A percentile compares a stretch with the other conserved stretches of the same genome.
These are phyloP conservation scores for Populus davidiana DNA, from an alignment of 345 rosid genomes.

Conservation along the genomic window DNA sequence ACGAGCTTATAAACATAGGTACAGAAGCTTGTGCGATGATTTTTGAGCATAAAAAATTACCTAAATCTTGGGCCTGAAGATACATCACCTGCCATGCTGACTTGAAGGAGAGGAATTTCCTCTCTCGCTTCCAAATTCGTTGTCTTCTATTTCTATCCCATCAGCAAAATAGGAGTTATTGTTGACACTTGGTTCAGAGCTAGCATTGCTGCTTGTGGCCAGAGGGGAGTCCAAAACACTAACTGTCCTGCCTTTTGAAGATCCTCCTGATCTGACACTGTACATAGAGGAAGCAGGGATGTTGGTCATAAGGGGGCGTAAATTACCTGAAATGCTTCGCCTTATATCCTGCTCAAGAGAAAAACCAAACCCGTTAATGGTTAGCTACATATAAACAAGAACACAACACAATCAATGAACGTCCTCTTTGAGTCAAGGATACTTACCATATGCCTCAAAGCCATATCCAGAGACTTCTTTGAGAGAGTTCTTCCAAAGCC, in stretches of 20 bases:
- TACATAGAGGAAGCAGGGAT: conserved; percentile 62
- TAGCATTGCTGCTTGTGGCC: conserved; percentile 26
- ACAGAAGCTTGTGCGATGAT: not conserved
- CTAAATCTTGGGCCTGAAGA: not conserved
- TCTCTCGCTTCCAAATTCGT: conserved; percentile 47
- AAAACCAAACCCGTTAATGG: not conserved
- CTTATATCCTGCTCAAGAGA: conserved; percentile 30
- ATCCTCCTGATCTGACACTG: conserved; percentile 32
- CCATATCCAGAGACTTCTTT: conserved; percentile 34
- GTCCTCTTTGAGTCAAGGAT: not conserved
- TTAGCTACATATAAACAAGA: not conserved
- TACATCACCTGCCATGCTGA: conserved; percentile 31
- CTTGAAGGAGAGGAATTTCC: conserved; percentile 43
- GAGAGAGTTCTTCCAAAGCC: conserved; percentile 30
- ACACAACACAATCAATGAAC: not conserved
- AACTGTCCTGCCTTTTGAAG: conserved; percentile 21
- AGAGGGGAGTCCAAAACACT: conserved; percentile 25
- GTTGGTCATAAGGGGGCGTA: conserved; percentile 47
- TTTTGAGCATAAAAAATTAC: not conserved
- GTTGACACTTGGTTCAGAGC: conserved; percentile 32
- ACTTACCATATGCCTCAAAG: conserved; percentile 31
- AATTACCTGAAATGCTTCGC: conserved; percentile 21
- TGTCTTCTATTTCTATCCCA: conserved; percentile 16
- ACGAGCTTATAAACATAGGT: not conserved
- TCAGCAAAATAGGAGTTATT: conserved; percentile 16